phyloP scores from a whole-genome alignment of 2,329 filamentous ascomycete species.

The Fusarium sp. region DNA sequence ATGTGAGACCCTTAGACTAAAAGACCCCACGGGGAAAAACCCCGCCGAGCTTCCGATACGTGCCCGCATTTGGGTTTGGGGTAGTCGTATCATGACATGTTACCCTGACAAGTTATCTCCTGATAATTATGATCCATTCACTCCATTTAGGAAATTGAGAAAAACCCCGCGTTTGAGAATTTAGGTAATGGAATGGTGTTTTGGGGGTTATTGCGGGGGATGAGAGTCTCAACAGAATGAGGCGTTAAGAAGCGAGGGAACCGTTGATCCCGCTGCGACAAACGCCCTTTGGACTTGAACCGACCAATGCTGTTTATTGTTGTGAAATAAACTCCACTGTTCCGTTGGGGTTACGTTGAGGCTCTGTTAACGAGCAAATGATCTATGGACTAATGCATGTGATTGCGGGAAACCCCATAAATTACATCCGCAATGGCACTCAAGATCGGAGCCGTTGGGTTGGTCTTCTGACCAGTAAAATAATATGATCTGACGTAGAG shows the following conservation, averaged over 20 bases:
- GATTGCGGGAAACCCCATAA: constrained; percentile 1
- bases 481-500: neutral
- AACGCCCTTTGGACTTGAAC: too few species aligned
- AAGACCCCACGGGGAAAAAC: constrained; percentile 24
- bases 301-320: accelerated
- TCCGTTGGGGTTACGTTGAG: neutral
- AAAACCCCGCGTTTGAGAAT: neutral
- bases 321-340: accelerated
- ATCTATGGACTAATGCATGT: neutral
- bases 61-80: constrained; percentile 28
- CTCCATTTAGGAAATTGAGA: neutral
- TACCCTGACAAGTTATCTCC: constrained; percentile 12
- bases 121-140: neutral
- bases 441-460: neutral
- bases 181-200: neutral
- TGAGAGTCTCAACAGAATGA: accelerated
- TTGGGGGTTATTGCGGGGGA: neutral
- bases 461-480: accelerated
- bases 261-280: accelerated
- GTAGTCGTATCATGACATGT: constrained; percentile 1
- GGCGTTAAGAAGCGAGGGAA: too few species aligned
- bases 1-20: constrained; percentile 6
- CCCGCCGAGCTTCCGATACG: constrained; percentile 28
- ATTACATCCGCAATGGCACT: neutral
- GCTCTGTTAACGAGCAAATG: neutral